Base-by-base conservation (phyloP, 352 stramenopile genomes). In the Phytophthora pinifolia region DNA sequence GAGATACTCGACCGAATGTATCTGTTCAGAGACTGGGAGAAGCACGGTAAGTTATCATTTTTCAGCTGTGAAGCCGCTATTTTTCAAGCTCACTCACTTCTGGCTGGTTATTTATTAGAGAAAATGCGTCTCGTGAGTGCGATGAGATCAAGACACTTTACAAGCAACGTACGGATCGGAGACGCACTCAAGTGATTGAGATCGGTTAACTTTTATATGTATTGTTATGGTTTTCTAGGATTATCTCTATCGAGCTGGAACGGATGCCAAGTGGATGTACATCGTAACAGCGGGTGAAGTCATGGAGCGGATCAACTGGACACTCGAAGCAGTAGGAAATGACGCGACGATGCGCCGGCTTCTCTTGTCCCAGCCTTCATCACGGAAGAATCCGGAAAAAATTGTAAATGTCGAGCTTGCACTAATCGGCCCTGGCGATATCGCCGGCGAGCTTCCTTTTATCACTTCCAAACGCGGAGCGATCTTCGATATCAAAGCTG, bases 1-100 rank as follows among this genome's bases (percentile, higher is more conserved):
- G 78, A 89, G 48, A 78, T 91, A 17, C 74, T 91, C 10, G 80
- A 91, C 46, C 68, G 83, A 42, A 91, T 91, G 76, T 71, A 69
- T 14, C 62, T 91, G 14, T 91, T 91, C 47, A 68, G 79, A 31
- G 64, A 76, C 39, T 91, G 78, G 80, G 62, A 74, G 30, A 91
- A 87, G 38, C 76, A 83, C 48, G 80, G 80, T 88, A 50, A 43
- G 61, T 9, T 12, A n/a, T 6, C 29, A 9, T 13, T 27, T 30
- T 15, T 44, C 31, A 33, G 8, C 18, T n/a, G 22, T 22, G 18
- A 20, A 6, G 2, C 5, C 55, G 17, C 3, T 39, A 25, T 37
- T 31, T 3, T 34, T 13, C 25, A 22, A 32, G 15, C 35, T 33
- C 1, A 34, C 17, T 46, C 32, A 48, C 9, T 4, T 20, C 27